phyloP scores from a whole-genome alignment of 129 eudicot species.

The Tagetes patula region DNA sequence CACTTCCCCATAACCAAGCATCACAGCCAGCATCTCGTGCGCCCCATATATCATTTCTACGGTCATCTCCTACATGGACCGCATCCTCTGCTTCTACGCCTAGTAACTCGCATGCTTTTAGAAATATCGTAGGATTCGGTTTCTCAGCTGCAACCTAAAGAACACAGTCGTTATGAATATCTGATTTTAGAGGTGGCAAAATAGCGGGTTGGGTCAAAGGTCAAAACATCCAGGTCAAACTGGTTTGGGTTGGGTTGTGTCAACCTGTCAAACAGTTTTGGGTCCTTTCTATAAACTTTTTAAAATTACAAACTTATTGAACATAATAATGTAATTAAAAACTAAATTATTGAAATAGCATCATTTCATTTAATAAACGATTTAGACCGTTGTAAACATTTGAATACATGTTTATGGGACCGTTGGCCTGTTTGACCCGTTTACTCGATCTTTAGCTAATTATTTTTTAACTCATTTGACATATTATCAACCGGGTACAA shows the following conservation, averaged over 20 bases:
- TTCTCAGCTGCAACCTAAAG: slow-evolving; percentile 95
- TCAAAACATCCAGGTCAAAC: background rate
- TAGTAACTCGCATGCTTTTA: slow-evolving; percentile 93
- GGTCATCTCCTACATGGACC: slow-evolving; percentile 98
- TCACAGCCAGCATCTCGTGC: slow-evolving; percentile 99
- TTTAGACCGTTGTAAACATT: background rate
- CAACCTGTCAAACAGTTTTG: background rate
- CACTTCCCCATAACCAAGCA: slow-evolving; percentile 99
- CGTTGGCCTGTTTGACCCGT: background rate
- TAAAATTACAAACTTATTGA: background rate
- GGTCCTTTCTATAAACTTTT: background rate
- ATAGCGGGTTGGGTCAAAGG: background rate
- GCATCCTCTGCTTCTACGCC: slow-evolving; percentile 95
- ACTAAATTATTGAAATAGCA: background rate
- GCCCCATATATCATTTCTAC: slow-evolving; percentile 96
- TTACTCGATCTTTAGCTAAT: background rate
- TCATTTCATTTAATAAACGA: background rate
- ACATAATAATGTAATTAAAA: background rate
- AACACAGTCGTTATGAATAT: background rate
- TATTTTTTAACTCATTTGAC: background rate
- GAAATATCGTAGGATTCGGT: slow-evolving; percentile 89
- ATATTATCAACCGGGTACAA: background rate
- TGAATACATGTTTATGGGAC: background rate
- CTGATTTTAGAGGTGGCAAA: background rate
- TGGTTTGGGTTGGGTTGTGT: background rate